Evolutionary conservation across 768 basidiomycete genomes (phyloP).

Genomic region (Tylopilus intermedius): DNA sequence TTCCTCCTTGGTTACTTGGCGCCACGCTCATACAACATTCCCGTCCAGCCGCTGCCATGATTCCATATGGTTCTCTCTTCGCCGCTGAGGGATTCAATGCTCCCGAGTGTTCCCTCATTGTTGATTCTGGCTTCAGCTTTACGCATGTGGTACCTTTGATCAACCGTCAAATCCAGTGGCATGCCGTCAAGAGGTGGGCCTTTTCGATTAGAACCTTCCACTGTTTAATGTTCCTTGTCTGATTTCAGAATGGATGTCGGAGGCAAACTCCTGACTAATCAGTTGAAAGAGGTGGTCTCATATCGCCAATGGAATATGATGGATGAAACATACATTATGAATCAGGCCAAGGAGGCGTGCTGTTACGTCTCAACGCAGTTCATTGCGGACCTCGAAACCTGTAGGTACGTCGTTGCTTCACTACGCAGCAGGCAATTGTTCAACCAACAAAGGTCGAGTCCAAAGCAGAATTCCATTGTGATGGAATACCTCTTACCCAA

Average conservation of each 20-base stretch:
- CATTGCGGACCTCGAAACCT: slow-evolving; percentile 66
- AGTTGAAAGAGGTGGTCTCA: slow-evolving; percentile 88
- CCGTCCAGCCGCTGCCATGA: slow-evolving; percentile 66
- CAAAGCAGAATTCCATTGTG: slow-evolving; percentile 62
- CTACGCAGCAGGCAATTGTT: slow-evolving; percentile 13
- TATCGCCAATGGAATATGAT: slow-evolving; percentile 99
- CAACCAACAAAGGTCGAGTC: slow-evolving; percentile 41
- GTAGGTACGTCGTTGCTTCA: slow-evolving; percentile 54
- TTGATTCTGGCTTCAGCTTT: slow-evolving; percentile 93
- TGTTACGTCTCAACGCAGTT: slow-evolving; percentile 81
- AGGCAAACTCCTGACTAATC: slow-evolving; percentile 92
- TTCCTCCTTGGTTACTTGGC: slow-evolving; percentile 17
- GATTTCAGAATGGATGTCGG: slow-evolving; percentile 86
- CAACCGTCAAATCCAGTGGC: slow-evolving; percentile 68
- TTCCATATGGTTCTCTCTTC: slow-evolving; percentile 74
- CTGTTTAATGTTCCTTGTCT: slow-evolving; percentile 14
- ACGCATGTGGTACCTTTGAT: slow-evolving; percentile 88
- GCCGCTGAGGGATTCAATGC: slow-evolving; percentile 39
- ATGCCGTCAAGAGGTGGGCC: slow-evolving; percentile 72
- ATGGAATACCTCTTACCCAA: slow-evolving; percentile 92
- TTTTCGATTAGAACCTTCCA: slow-evolving; percentile 12
- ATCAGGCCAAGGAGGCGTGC: slow-evolving; percentile 85
- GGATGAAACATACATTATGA: slow-evolving; percentile 93
- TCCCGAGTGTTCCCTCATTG: slow-evolving; percentile 75
- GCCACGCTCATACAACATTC: slow-evolving; percentile 17